phyloP scores from a whole-genome alignment of 495 filamentous ascomycete species.

The Letharia columbiana region DNA sequence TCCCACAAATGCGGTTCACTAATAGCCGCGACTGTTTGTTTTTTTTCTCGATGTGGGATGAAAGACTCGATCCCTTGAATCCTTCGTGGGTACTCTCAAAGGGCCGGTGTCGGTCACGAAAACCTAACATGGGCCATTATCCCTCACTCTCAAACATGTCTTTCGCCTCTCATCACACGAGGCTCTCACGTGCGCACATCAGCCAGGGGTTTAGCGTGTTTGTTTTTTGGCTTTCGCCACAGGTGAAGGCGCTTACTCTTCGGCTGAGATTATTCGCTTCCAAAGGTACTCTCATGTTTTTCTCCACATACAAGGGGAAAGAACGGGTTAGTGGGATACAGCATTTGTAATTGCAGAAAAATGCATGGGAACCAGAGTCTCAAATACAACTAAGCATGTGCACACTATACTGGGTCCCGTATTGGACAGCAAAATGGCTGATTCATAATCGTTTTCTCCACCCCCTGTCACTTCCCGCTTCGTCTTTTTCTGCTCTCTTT shows the following conservation, averaged over 20 bases:
- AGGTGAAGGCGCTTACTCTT: conserved; percentile 12
- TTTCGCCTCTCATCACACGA: conserved; percentile 11
- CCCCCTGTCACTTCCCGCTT: not conserved
- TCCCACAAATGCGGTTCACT: conserved; percentile 12
- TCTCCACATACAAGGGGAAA: not conserved
- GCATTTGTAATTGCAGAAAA: conserved; percentile 12
- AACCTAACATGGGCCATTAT: conserved; percentile 2
- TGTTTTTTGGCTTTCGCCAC: conserved; percentile 10
- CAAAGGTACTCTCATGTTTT: conserved; percentile 7
- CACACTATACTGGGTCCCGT: not conserved
- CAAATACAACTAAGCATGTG: conserved; percentile 9
- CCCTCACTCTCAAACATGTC: conserved; percentile 2
- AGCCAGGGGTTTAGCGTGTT: conserved; percentile 10
- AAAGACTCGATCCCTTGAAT: not conserved
- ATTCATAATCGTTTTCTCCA: not conserved
- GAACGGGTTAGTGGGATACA: conserved; percentile 7
- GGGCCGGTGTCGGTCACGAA: not conserved
- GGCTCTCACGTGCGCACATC: conserved; percentile 9
- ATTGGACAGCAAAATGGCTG: not conserved
- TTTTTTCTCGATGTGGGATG: not conserved
- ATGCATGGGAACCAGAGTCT: conserved; percentile 11
- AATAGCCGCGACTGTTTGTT: not conserved
- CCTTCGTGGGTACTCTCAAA: not conserved
- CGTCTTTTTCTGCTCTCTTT: not conserved
- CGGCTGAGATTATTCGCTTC: conserved; percentile 17